phyloP scores from a whole-genome alignment of 129 eudicot genomes.

The Lactuca sativa region DNA sequence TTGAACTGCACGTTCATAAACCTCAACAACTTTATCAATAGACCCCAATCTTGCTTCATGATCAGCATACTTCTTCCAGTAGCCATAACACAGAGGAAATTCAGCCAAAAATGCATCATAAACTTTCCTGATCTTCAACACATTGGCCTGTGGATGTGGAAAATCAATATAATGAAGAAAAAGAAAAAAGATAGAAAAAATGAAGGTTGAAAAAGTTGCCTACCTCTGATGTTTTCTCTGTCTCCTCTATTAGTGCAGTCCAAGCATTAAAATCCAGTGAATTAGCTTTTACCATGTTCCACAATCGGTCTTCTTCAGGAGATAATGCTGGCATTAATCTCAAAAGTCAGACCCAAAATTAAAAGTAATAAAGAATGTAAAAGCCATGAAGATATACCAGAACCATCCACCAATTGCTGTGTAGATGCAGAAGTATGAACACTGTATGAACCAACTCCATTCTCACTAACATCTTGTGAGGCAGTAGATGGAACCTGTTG shows the following conservation, averaged over 20 bases:
- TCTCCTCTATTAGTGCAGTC: conserved; percentile 90
- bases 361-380: not conserved
- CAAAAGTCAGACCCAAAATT: not conserved
- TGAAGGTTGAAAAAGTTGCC: not conserved
- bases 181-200: not conserved
- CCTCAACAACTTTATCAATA: conserved; percentile 89
- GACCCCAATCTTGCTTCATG: conserved; percentile 87
- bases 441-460: conserved; percentile 44
- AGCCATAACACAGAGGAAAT: conserved; percentile 92
- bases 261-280: conserved; percentile 88
- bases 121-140: conserved; percentile 69
- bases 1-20: conserved; percentile 89
- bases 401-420: conserved; percentile 52
- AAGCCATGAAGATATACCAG: conserved; percentile 42
- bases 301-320: conserved; percentile 89
- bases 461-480: conserved; percentile 27
- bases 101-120: conserved; percentile 91
- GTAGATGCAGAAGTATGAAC: conserved; percentile 47
- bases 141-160: conserved; percentile 49
- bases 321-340: conserved; percentile 55
- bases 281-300: conserved; percentile 90
- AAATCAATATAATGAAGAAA: not conserved
- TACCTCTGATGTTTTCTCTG: conserved; percentile 86
- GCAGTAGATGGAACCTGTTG: conserved; percentile 32
- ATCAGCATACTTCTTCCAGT: conserved; percentile 99